A percentile compares a stretch with the other conserved stretches of the same genome.
Conservation (phyloP, 768 basidiomycete species). For the Symmetrospora coprosmae region DNA sequence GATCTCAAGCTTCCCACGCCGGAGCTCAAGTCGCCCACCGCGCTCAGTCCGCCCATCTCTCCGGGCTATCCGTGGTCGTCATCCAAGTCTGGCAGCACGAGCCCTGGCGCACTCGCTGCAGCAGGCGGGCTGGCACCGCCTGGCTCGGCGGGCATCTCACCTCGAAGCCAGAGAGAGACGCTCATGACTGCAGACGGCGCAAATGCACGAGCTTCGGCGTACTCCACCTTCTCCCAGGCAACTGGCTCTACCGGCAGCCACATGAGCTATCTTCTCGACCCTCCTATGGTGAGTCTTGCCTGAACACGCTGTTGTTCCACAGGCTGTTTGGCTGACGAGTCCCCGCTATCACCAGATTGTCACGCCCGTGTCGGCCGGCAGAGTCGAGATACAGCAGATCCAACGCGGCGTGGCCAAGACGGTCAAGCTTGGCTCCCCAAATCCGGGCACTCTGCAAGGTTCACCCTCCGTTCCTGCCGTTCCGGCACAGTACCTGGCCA, state of each 20-base stretch:
- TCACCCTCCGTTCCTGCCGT: not conserved
- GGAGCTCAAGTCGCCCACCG: slow-evolving; percentile 7
- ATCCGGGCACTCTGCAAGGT: no score
- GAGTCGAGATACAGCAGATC: slow-evolving; percentile 1
- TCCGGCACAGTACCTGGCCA: not conserved
- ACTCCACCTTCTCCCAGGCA: slow-evolving; percentile 17
- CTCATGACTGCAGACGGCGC: slow-evolving; percentile 3
- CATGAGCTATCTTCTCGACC: slow-evolving; percentile 34
- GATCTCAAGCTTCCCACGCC: slow-evolving; percentile 31
- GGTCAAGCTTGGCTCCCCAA: no score
- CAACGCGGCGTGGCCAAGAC: slow-evolving; percentile 2
- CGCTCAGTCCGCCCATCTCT: slow-evolving; percentile 4
- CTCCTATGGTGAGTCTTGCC: slow-evolving; percentile 25
- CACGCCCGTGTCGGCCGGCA: slow-evolving; percentile 26
- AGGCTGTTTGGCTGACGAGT: not conserved
- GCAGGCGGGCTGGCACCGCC: not conserved
- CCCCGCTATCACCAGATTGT: slow-evolving; percentile 26
- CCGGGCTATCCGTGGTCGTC: slow-evolving; percentile 13
- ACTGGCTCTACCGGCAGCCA: slow-evolving; percentile 18
- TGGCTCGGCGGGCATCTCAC: not conserved
- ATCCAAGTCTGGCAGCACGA: no score
- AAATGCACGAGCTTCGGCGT: slow-evolving; percentile 6
- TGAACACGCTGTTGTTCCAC: not conserved
- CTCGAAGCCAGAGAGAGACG: not conserved
- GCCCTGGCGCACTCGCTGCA: no score